phyloP scores from a whole-genome alignment of 139 green algal species.

The Pseudopediastrum boryanum region DNA sequence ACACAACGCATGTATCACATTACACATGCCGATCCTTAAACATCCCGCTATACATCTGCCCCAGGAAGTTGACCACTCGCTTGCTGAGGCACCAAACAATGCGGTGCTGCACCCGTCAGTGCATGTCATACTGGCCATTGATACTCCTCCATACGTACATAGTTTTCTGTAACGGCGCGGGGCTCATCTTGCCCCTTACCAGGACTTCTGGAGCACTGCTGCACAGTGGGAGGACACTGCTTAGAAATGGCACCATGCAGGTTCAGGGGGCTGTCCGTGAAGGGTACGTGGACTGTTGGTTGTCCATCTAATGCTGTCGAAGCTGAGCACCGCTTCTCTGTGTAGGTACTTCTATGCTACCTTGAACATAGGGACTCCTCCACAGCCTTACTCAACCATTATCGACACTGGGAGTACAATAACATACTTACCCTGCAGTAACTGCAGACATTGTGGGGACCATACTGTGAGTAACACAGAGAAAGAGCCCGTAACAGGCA shows the following conservation, averaged over 20 bases:
- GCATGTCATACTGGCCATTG: too few species aligned
- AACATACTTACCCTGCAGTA: slow-evolving; percentile 91
- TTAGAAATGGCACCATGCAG: slow-evolving; percentile 58
- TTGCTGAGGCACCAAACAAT: too few species aligned
- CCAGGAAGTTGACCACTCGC: too few species aligned
- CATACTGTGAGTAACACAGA: slow-evolving; percentile 56
- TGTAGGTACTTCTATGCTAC: slow-evolving; percentile 89
- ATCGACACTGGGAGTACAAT: slow-evolving; percentile 96
- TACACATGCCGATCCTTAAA: too few species aligned
- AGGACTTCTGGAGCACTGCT: too few species aligned
- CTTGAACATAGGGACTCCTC: slow-evolving; percentile 82
- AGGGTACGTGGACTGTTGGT: slow-evolving; percentile 49
- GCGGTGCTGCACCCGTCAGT: too few species aligned
- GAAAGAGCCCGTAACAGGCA: too few species aligned
- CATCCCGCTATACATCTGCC: too few species aligned
- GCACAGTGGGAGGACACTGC: slow-evolving; percentile 36
- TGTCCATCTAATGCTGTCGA: background rate
- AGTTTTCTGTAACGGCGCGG: too few species aligned
- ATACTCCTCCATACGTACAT: too few species aligned
- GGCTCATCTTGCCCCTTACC: too few species aligned
- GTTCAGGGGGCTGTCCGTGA: slow-evolving; percentile 76
- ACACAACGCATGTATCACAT: too few species aligned
- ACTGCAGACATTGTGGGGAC: slow-evolving; percentile 69
- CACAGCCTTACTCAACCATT: slow-evolving; percentile 84
- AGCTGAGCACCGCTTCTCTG: background rate